Conservation (phyloP, 2,329 filamentous ascomycete species). For the Dothidotthia symphoricarpi region DNA sequence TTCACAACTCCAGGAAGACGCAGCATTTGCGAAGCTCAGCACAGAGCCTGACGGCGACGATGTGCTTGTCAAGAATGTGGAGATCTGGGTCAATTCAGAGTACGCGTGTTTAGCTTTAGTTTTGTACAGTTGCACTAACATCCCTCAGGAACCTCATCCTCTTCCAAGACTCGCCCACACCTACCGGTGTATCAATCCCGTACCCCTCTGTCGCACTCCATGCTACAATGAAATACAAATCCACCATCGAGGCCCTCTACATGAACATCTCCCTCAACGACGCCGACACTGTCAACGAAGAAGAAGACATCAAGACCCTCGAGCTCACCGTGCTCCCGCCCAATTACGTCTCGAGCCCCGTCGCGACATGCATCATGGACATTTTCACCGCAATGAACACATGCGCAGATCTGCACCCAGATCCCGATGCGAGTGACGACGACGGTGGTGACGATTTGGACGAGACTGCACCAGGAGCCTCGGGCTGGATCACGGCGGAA, state of each 20-base stretch:
- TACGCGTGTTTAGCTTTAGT: slow-evolving; percentile 16
- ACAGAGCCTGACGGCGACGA: slow-evolving; percentile 25
- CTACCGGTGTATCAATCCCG: slow-evolving; percentile 65
- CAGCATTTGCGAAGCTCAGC: slow-evolving; percentile 46
- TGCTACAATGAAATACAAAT: slow-evolving; percentile 62
- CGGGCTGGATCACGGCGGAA: slow-evolving; percentile 86
- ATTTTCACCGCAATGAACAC: slow-evolving; percentile 69
- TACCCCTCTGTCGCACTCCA: slow-evolving; percentile 75
- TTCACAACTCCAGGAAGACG: slow-evolving; percentile 54
- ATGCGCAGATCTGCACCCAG: slow-evolving; percentile 75
- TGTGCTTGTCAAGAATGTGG: slow-evolving; percentile 40
- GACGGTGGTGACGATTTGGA: slow-evolving; percentile 55
- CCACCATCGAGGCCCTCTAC: slow-evolving; percentile 34
- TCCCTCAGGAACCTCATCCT: slow-evolving; percentile 56
- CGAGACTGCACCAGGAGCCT: slow-evolving; percentile 66
- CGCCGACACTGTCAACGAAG: slow-evolving; percentile 56
- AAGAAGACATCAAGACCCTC: slow-evolving; percentile 63
- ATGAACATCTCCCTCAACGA: slow-evolving; percentile 49
- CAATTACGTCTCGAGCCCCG: slow-evolving; percentile 21
- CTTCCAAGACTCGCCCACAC: slow-evolving; percentile 56
- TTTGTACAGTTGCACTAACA: slow-evolving; percentile 1
- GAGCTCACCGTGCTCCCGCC: slow-evolving; percentile 66
- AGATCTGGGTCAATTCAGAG: slow-evolving; percentile 51
- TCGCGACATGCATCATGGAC: slow-evolving; percentile 43
- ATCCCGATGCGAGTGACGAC: slow-evolving; percentile 58